Evolutionary conservation across 2,329 filamentous ascomycete species (phyloP), one percentile per base, ranked within the genome.

Genomic region (Sporothrix protearum): DNA sequence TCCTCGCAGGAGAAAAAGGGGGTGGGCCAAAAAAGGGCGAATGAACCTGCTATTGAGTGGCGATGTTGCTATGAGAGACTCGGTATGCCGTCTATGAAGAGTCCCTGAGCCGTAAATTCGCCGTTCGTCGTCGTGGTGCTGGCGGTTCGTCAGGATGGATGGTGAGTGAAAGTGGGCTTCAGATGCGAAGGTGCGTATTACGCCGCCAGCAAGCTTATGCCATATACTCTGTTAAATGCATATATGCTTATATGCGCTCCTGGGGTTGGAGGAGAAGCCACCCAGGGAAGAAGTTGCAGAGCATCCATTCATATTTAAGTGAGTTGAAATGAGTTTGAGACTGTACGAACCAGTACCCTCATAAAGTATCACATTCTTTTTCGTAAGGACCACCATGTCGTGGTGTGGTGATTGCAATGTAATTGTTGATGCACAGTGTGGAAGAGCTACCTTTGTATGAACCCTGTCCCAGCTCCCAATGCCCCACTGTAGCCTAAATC

Each of bases 401-500:
- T 45, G 22, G 16, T 16, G n/a, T 42, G 9, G n/a, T 64, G 59
- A 3, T 22, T 28, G 12, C 10, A 7, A 45, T 45, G 36, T n/a
- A 5, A 14, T 19, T 45, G 36, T 63, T 42, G n/a, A 45, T 14
- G 22, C 19, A 39, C 30, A 7, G 1, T 19, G 22, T 12, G 28
- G 3, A 36, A 8, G 53, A 57, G 53, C 53, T n/a, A 28, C n/a
- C 9, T 12, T 7, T 2, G 5, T 42, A 25, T n/a, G n/a, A n/a
- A n/a, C n/a, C 33, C 36, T 42, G 25, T 42, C 36, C 36, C n/a
- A 45, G 36, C 36, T 63, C 36, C 51, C n/a, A 8, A 28, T 45
- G 59, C 59, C 59, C 59, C 59, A 67, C 63, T 51, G 25, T 51
- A 47, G 42, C 25, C 33, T 66, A 30, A 49, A 33, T 66, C 63